Base-by-base conservation (phyloP, 495 filamentous ascomycete species). In the Parachaetomium inaequale region DNA sequence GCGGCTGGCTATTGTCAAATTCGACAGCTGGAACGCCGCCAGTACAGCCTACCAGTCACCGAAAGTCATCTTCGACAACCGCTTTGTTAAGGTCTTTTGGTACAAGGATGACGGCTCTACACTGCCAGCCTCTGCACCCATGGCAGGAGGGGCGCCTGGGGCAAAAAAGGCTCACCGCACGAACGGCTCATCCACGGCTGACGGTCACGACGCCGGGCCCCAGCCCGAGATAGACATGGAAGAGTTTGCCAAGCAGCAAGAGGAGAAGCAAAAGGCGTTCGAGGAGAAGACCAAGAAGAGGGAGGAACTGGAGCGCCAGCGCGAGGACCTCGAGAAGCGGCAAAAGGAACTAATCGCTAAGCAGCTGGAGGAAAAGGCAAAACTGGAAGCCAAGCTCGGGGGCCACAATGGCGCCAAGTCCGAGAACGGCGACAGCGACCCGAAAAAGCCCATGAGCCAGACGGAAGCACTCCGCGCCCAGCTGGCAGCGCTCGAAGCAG, bases 71-170 rank as follows among this genome's bases (percentile, higher is more conserved):
- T 98, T 98, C 67, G 92, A 96, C 63, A 98, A 98, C 65, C 83
- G 94, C 21, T 98, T 98, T 67, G 94, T 98, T 47, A 98, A 96
- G 71, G 92, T 98, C 6, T 98, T 92, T 68, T 98, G 94, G 94
- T 83, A 90, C 72, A 93, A 89, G 65, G 83, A 87, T 0, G 84
- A 86, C 2, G 70, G 65, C 4, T 51, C 68, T 4, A 38, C 55
- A 15, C 58, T 70, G 38, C 66, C 71, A 5, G 54, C 66, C 29
- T 58, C 62, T 5, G 40, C 52, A 59, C 45, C 66, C 55, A 7
- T 45, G 38, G 68, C 68, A 28, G 65, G 61, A 6, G 29, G 60
- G 38, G 65, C 66, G 59, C 67, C 68, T 40, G 64, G 63, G 29
- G 54, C 56, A 8, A 61, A 61, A 56, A 54, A 71, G 66, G 50